Conservation (phyloP, 2,329 filamentous ascomycete genomes). For the Pyrenochaeta sp. region DNA sequence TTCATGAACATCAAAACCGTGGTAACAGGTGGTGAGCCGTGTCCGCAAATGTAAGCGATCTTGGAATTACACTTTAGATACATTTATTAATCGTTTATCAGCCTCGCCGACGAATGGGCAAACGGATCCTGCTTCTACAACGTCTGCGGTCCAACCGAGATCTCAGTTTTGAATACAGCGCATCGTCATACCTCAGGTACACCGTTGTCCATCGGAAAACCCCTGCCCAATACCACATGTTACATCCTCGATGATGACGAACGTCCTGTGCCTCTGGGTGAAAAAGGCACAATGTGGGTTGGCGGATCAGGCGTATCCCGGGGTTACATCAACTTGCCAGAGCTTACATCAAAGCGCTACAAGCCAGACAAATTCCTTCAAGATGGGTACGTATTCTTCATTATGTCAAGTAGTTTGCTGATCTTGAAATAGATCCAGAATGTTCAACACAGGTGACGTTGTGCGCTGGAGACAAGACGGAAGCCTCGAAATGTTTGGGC, state of each 20-base stretch:
- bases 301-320: conserved; percentile 64
- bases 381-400: no score
- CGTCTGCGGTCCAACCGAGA: conserved; percentile 68
- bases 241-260: conserved; percentile 62
- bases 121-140: conserved; percentile 55
- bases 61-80: background rate
- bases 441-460: conserved; percentile 70
- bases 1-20: conserved; percentile 63
- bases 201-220: conserved; percentile 62
- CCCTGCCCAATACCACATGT: conserved; percentile 65
- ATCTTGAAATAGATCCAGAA: conserved; percentile 45
- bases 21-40: conserved; percentile 66
- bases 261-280: conserved; percentile 57
- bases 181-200: conserved; percentile 59
- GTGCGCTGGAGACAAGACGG: conserved; percentile 64
- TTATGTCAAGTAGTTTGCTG: no score
- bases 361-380: conserved; percentile 60
- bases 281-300: conserved; percentile 65
- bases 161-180: conserved; percentile 68
- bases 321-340: conserved; percentile 64
- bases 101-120: conserved; percentile 66
- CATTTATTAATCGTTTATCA: conserved; percentile 19
- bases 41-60: conserved; percentile 52
- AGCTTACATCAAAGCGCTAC: conserved; percentile 61
- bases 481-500: conserved; percentile 63